Conservation (phyloP, 2,329 filamentous ascomycete genomes). For the Alternaria arbusti region DNA sequence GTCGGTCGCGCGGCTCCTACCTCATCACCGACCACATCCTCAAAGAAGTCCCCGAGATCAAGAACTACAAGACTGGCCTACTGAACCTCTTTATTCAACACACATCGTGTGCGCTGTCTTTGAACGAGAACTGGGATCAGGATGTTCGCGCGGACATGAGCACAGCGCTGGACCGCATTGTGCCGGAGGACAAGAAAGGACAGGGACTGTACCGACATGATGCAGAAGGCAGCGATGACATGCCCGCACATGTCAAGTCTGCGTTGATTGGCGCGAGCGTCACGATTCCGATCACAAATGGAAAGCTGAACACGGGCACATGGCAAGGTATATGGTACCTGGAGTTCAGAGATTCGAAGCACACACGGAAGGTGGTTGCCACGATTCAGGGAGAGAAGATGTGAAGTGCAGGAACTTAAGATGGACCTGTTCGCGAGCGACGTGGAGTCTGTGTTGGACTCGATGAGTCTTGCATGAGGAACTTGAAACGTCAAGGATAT, state of each 20-base stretch:
- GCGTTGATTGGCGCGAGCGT: constrained; percentile 87
- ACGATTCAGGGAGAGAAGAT: constrained; percentile 88
- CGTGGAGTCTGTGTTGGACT: not conserved
- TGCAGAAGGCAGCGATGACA: constrained; percentile 88
- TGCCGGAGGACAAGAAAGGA: constrained; percentile 72
- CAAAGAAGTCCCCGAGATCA: constrained; percentile 77
- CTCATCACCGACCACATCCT: constrained; percentile 82
- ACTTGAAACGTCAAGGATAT: not conserved
- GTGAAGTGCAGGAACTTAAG: constrained; percentile 27
- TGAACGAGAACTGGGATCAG: constrained; percentile 90
- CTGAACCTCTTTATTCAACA: constrained; percentile 94
- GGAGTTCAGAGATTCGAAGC: constrained; percentile 80
- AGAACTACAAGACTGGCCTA: constrained; percentile 73
- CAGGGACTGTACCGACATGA: constrained; percentile 77
- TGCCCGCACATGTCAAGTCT: constrained; percentile 96
- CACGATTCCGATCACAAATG: constrained; percentile 88
- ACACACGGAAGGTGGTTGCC: constrained; percentile 82
- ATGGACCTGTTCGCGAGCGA: not conserved
- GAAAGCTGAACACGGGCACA: constrained; percentile 71
- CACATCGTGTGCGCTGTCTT: constrained; percentile 84
- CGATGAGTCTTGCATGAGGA: not conserved
- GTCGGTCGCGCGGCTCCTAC: constrained; percentile 82
- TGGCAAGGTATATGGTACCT: constrained; percentile 97
- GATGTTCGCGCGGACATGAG: constrained; percentile 95
- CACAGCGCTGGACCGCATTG: constrained; percentile 89